Percentiles rank a stretch among this genome's conserved stretches.
Evolutionary conservation across 306 rosid genomes (phyloP).

Genomic region (Quillaja saponaria): DNA sequence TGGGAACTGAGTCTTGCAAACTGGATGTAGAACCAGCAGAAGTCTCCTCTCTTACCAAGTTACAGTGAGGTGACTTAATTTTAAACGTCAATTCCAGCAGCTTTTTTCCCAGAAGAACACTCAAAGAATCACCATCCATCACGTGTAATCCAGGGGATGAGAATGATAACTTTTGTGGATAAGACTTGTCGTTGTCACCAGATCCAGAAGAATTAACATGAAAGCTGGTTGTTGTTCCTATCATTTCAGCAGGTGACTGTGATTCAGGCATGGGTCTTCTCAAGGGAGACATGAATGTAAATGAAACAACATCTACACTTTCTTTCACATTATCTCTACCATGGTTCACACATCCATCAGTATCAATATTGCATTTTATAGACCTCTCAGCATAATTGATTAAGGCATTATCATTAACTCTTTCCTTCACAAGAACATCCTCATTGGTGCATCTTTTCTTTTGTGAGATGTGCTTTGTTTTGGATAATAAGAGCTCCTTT

Average conservation of each 20-base stretch:
- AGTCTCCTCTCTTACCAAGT: conserved; percentile 41
- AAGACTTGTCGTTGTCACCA: conserved; percentile 36
- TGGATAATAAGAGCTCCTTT: conserved; percentile 48
- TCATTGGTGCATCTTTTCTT: conserved; percentile 43
- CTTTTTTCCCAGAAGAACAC: conserved; percentile 81
- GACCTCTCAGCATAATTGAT: conserved; percentile 44
- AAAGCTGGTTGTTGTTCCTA: conserved; percentile 38
- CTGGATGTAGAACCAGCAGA: conserved; percentile 47
- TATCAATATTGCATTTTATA: conserved; percentile 55
- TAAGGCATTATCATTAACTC: conserved; percentile 32
- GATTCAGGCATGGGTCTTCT: conserved; percentile 50
- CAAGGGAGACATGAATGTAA: conserved; percentile 84
- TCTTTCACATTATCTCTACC: conserved; percentile 50
- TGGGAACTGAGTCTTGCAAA: conserved; percentile 39
- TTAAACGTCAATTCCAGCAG: conserved; percentile 71
- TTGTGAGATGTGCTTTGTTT: conserved; percentile 27
- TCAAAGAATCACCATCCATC: conserved; percentile 63
- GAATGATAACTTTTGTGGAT: conserved; percentile 38
- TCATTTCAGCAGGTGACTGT: conserved; percentile 38
- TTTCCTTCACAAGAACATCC: conserved; percentile 40
- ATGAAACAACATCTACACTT: conserved; percentile 72
- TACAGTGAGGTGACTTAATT: conserved; percentile 51
- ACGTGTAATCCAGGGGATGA: conserved; percentile 49
- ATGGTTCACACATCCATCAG: conserved; percentile 42
- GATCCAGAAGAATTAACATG: conserved; percentile 38